phyloP scores from a whole-genome alignment of 257 asterid species.

The Solanum sparsipilum region DNA sequence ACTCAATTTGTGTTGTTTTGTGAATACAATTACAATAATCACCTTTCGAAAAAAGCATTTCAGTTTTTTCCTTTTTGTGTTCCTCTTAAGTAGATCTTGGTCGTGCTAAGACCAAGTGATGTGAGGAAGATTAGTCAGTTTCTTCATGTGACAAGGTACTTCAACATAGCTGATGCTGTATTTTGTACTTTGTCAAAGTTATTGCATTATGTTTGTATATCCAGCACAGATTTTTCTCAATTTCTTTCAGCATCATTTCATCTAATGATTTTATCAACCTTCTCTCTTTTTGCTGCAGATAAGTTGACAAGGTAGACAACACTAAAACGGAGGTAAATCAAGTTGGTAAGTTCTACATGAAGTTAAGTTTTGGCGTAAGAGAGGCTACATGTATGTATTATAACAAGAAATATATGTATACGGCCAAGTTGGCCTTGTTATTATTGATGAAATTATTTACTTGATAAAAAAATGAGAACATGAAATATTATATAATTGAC shows the following conservation, averaged over 20 bases:
- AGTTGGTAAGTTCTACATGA: not conserved
- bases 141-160: not conserved
- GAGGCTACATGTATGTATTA: not conserved
- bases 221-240: not conserved
- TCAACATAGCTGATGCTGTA: not conserved
- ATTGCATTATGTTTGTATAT: not conserved
- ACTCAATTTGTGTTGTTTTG: not conserved
- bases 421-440: not conserved
- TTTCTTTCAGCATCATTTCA: not conserved
- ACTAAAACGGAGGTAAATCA: not conserved
- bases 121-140: not conserved
- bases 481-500: not conserved
- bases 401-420: not conserved
- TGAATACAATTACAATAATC: not conserved
- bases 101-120: not conserved
- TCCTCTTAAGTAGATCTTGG: not conserved
- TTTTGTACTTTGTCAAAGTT: not conserved
- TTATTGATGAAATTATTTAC: not conserved
- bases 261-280: not conserved
- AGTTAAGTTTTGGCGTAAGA: not conserved
- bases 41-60: not conserved
- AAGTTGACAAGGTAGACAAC: conserved; percentile 4
- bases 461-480: not conserved
- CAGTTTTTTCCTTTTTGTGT: not conserved
- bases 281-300: conserved; percentile 3